Conservation (phyloP, 1,284 basidiomycete genomes). For the Heterobasidion occidentale region DNA sequence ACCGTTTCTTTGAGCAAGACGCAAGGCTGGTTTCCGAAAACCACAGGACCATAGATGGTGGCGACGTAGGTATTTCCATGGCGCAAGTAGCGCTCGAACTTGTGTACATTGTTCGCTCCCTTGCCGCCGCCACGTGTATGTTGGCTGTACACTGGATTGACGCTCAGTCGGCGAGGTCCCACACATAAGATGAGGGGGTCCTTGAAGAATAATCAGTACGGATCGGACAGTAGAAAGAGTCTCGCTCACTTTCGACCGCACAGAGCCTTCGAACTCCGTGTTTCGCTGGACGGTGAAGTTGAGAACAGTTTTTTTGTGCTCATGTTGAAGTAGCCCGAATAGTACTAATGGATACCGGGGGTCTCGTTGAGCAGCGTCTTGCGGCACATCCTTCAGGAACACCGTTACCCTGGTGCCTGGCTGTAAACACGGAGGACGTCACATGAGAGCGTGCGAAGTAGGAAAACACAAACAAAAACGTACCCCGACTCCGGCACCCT, state of each 20-base stretch:
- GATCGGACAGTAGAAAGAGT: background rate
- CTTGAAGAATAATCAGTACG: conserved; percentile 27
- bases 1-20: conserved; percentile 63
- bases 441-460: background rate
- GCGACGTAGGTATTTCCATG: conserved; percentile 78
- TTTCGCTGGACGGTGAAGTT: conserved; percentile 94
- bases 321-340: conserved; percentile 87
- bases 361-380: conserved; percentile 30
- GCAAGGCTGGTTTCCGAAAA: conserved; percentile 83
- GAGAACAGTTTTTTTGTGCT: conserved; percentile 89
- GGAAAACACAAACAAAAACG: conserved; percentile 12
- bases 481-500: conserved; percentile 57
- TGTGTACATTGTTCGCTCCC: conserved; percentile 95
- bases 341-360: conserved; percentile 54
- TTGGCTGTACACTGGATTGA: conserved; percentile 90
- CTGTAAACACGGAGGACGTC: conserved; percentile 28
- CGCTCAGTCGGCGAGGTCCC: conserved; percentile 78
- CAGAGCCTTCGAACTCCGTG: conserved; percentile 86
- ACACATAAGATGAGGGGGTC: conserved; percentile 87
- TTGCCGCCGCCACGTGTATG: conserved; percentile 86
- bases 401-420: conserved; percentile 76
- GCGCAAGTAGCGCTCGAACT: conserved; percentile 89
- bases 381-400: conserved; percentile 66
- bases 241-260: conserved; percentile 77
- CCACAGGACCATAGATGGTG: conserved; percentile 84